Percentiles rank a stretch among this genome's conserved stretches.
These are phyloP conservation scores for Hypoxylon fragiforme DNA, from an alignment of 495 filamentous ascomycete species.

Conservation along the genomic window DNA sequence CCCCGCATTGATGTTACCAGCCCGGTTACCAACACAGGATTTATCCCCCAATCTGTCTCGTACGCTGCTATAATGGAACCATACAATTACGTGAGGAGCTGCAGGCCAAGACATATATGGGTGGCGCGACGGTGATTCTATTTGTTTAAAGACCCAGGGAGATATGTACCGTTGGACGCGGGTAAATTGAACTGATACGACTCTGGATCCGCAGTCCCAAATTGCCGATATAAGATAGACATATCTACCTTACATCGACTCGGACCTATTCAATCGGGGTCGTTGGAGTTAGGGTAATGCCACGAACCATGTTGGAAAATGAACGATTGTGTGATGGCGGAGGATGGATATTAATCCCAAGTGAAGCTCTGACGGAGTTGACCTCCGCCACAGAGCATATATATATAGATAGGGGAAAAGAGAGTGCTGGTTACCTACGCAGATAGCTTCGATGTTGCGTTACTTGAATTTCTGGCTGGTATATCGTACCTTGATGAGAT, in stretches of 20 bases:
- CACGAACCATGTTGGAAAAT: background rate
- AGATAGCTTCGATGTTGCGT: background rate
- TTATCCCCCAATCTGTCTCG: background rate
- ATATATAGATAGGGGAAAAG: slow-evolving; percentile 4
- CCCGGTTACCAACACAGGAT: slow-evolving; percentile 1
- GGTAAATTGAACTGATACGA: slow-evolving; percentile 21
- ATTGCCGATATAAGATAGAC: slow-evolving; percentile 20
- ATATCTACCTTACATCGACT: background rate
- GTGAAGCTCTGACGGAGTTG: slow-evolving; percentile 6
- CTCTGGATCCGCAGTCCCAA: slow-evolving; percentile 1
- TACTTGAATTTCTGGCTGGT: background rate
- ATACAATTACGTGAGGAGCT: slow-evolving; percentile 4
- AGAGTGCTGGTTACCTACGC: no score
- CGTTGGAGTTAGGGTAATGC: slow-evolving; percentile 7
- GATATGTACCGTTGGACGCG: slow-evolving; percentile 26
- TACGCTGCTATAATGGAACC: slow-evolving; percentile 7
- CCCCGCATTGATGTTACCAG: slow-evolving; percentile 17
- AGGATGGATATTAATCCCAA: slow-evolving; percentile 12
- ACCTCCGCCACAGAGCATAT: background rate
- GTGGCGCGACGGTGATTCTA: background rate
- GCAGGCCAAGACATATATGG: slow-evolving; percentile 13
- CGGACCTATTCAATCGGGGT: slow-evolving; percentile 13
- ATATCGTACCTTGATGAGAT: no score
- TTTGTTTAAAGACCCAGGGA: no score
- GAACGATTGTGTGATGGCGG: slow-evolving; percentile 1